These are phyloP conservation scores for Ogataea ganodermae DNA, from an alignment of 805 yeast species.

Conservation along the genomic window DNA sequence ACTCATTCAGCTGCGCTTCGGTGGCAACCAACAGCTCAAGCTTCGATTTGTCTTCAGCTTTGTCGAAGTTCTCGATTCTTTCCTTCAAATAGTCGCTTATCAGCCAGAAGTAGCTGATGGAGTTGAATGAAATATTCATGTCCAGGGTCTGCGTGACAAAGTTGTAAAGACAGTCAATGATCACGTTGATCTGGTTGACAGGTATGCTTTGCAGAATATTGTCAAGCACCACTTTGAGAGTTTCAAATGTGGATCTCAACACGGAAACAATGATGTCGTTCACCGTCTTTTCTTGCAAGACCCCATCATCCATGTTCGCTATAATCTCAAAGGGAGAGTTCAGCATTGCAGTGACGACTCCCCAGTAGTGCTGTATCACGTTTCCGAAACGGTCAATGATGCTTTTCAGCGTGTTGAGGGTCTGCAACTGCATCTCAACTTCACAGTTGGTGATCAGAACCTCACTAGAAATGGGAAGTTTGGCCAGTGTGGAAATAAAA, in stretches of 20 bases:
- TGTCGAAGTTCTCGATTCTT: slow-evolving; percentile 23
- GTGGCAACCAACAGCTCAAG: slow-evolving; percentile 24
- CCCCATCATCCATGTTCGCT: slow-evolving; percentile 23
- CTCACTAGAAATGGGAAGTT: slow-evolving; percentile 42
- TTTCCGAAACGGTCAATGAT: slow-evolving; percentile 80
- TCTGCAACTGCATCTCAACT: slow-evolving; percentile 63
- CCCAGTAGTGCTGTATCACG: slow-evolving; percentile 63
- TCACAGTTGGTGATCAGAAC: slow-evolving; percentile 55
- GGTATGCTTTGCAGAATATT: slow-evolving; percentile 82
- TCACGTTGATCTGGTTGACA: slow-evolving; percentile 54
- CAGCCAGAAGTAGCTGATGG: slow-evolving; percentile 90
- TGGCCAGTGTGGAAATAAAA: slow-evolving; percentile 45
- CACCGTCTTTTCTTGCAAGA: slow-evolving; percentile 36
- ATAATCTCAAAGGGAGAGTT: slow-evolving; percentile 57
- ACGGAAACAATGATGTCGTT: slow-evolving; percentile 52
- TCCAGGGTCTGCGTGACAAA: slow-evolving; percentile 75
- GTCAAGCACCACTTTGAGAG: slow-evolving; percentile 79
- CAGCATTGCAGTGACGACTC: slow-evolving; percentile 61
- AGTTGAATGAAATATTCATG: slow-evolving; percentile 84
- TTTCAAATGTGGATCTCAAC: slow-evolving; percentile 72
- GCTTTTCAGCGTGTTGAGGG: slow-evolving; percentile 64
- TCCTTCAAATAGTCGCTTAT: slow-evolving; percentile 73
- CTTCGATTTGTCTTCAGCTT: background rate
- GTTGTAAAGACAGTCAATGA: slow-evolving; percentile 70
- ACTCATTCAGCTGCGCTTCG: slow-evolving; percentile 22